Evolutionary conservation across 2,329 filamentous ascomycete genomes (phyloP).

Genomic region (Colletotrichum orchidophilum): DNA sequence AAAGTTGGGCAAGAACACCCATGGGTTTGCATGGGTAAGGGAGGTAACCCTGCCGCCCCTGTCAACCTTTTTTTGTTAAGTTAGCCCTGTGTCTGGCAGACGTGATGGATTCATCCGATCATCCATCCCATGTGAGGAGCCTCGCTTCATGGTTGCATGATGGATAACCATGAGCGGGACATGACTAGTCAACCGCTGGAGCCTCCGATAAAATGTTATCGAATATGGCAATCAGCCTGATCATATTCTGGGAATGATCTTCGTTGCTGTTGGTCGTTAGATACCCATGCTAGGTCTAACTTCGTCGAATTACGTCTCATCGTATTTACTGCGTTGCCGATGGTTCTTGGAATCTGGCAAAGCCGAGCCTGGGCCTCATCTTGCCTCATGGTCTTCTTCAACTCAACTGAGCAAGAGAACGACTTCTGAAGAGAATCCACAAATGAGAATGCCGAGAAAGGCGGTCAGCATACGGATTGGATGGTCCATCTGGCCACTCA

Average conservation of each 20-base stretch:
- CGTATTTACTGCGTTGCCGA: neutral
- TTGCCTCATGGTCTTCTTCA: neutral
- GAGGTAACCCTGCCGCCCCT: slow-evolving; percentile 11
- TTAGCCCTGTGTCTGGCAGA: slow-evolving; percentile 5
- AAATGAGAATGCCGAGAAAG: slow-evolving; percentile 30
- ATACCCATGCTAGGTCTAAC: neutral
- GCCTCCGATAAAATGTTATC: neutral
- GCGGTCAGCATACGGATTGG: slow-evolving; percentile 37
- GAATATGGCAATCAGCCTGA: slow-evolving; percentile 16
- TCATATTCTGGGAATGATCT: slow-evolving; percentile 20
- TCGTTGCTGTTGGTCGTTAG: neutral
- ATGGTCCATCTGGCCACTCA: slow-evolving; percentile 11
- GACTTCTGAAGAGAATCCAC: slow-evolving; percentile 1
- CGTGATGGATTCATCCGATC: slow-evolving; percentile 25
- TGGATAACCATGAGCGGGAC: slow-evolving; percentile 23
- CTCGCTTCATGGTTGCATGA: slow-evolving; percentile 26
- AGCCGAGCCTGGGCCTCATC: neutral
- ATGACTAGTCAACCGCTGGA: slow-evolving; percentile 27
- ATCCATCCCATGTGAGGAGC: slow-evolving; percentile 18
- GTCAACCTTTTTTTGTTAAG: slow-evolving; percentile 8
- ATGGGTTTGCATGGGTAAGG: slow-evolving; percentile 3
- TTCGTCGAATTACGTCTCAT: neutral
- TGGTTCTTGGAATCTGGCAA: neutral
- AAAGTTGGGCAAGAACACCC: slow-evolving; percentile 11
- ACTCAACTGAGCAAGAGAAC: neutral